Evolutionary conservation across 345 rosid species (phyloP).

Genomic region (Cardiospermum halicacabum): DNA sequence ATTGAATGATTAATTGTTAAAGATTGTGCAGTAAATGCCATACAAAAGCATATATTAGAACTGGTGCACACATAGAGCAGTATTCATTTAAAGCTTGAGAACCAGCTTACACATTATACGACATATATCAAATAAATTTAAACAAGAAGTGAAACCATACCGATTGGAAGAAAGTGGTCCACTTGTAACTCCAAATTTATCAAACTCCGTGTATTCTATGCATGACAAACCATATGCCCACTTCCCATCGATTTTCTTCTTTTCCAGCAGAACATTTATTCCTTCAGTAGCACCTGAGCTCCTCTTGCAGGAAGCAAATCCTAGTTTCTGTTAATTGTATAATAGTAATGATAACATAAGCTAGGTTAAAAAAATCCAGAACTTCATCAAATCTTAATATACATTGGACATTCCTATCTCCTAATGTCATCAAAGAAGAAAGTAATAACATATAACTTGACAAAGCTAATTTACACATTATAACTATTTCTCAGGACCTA

Average conservation of each 20-base stretch:
- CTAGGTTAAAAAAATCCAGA: constrained; percentile 4
- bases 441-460: background rate
- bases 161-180: constrained; percentile 34
- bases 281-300: constrained; percentile 84
- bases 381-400: constrained; percentile 6
- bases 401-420: background rate
- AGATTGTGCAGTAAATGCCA: background rate
- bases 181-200: constrained; percentile 58
- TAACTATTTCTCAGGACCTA: background rate
- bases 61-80: background rate
- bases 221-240: constrained; percentile 97
- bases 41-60: background rate
- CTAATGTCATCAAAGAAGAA: background rate
- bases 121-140: background rate
- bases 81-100: background rate
- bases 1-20: background rate
- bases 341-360: constrained; percentile 10
- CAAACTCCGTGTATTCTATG: constrained; percentile 88
- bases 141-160: constrained; percentile 21
- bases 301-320: constrained; percentile 87
- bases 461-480: background rate
- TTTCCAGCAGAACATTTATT: constrained; percentile 78
- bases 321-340: constrained; percentile 63
- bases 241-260: constrained; percentile 68
- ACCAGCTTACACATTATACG: background rate